These are phyloP conservation scores for Colletotrichum navitas DNA, from an alignment of 2,329 filamentous ascomycete genomes.

Conservation along the genomic window DNA sequence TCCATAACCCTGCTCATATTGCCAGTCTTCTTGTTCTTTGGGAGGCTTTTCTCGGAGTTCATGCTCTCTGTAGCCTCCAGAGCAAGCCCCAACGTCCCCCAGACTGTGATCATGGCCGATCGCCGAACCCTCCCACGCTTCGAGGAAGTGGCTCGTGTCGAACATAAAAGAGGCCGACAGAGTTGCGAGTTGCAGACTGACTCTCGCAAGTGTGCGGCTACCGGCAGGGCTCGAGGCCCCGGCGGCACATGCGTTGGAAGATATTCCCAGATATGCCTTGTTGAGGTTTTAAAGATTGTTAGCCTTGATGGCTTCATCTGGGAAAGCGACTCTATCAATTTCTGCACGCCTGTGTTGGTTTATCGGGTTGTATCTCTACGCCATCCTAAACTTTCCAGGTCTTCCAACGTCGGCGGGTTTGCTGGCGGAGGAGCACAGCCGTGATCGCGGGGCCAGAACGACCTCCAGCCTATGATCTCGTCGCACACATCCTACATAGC, in stretches of 20 bases:
- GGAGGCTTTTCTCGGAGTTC: background rate
- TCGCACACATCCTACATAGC: too few relatives aligned
- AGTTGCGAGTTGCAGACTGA: slow-evolving; percentile 47
- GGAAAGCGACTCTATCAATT: slow-evolving; percentile 48
- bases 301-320: slow-evolving; percentile 47
- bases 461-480: too few relatives aligned
- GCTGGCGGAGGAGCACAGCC: too few relatives aligned
- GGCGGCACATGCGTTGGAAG: slow-evolving; percentile 38
- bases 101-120: too few relatives aligned
- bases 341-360: slow-evolving; percentile 44
- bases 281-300: slow-evolving; percentile 53
- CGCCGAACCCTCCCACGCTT: too few relatives aligned
- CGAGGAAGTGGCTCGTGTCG: too few relatives aligned
- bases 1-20: background rate
- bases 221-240: slow-evolving; percentile 45
- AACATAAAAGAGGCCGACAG: too few relatives aligned
- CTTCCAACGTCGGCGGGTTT: too few relatives aligned
- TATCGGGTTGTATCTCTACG: slow-evolving; percentile 46
- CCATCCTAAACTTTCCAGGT: too few relatives aligned
- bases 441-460: too few relatives aligned
- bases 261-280: slow-evolving; percentile 47
- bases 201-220: slow-evolving; percentile 47
- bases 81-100: slow-evolving; percentile 46
- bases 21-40: background rate
- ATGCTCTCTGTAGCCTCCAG: slow-evolving; percentile 29